Conservation (phyloP, 1,139 yeast genomes). For the Suhomyces wounanorum region DNA sequence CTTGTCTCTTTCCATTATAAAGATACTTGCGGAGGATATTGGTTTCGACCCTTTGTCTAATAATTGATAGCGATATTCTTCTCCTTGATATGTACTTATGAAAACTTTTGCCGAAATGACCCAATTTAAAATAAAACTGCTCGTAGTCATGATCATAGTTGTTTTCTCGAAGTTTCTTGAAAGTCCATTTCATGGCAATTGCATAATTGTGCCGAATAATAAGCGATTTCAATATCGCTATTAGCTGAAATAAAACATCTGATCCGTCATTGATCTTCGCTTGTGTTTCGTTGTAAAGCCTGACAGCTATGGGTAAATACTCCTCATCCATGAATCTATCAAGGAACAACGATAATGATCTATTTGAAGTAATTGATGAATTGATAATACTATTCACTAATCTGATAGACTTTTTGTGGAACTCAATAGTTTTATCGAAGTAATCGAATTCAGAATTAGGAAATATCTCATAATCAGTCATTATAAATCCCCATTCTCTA, state of each 20-base stretch:
- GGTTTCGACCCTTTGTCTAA: constrained; percentile 15
- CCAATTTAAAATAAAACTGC: constrained; percentile 28
- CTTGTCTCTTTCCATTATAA: constrained; percentile 2
- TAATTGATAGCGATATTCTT: constrained; percentile 12
- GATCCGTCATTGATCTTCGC: neutral
- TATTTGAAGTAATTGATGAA: constrained; percentile 3
- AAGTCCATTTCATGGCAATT: constrained; percentile 3
- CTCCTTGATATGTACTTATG: constrained; percentile 20
- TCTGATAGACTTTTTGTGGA: neutral
- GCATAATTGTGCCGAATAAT: constrained; percentile 5
- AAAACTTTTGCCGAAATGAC: constrained; percentile 27
- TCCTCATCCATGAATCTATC: constrained; percentile 1
- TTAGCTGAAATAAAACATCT: neutral
- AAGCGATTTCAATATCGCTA: constrained; percentile 1
- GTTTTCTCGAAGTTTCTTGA: neutral
- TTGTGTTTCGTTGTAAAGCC: neutral
- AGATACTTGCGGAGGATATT: constrained; percentile 16
- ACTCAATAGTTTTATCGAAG: neutral
- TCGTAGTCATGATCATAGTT: constrained; percentile 19
- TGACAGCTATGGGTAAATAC: constrained; percentile 1
- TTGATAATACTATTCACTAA: neutral
- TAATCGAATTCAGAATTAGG: neutral
- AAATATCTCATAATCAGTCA: constrained; percentile 2
- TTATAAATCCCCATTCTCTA: constrained; percentile 3
- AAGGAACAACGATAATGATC: neutral